A percentile compares a stretch with the other conserved stretches of the same genome.
phyloP scores from a whole-genome alignment of 208 protist species.

The Wallacemonas collosoma region DNA sequence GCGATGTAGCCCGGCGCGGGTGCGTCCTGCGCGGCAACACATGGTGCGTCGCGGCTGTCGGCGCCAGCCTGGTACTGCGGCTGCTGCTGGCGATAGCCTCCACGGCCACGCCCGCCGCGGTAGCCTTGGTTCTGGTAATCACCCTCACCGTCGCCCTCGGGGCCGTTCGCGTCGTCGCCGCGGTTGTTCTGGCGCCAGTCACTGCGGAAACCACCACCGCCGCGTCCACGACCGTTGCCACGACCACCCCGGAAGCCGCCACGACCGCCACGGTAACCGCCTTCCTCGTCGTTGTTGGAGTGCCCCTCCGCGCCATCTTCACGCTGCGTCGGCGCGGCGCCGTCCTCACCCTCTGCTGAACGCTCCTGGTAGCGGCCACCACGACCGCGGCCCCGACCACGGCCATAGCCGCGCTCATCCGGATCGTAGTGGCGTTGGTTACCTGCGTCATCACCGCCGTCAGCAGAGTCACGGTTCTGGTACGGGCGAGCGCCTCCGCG shows the following conservation, averaged over 20 bases:
- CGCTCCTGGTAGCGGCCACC: slow-evolving; percentile 1
- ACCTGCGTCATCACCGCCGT: slow-evolving; percentile 19
- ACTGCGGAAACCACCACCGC: slow-evolving; percentile 24
- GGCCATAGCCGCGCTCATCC: background rate
- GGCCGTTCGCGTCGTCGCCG: slow-evolving; percentile 25
- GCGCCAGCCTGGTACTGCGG: background rate
- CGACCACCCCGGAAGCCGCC: slow-evolving; percentile 24
- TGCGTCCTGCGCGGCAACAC: background rate
- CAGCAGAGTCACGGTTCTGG: slow-evolving; percentile 25
- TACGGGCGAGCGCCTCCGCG: slow-evolving; percentile 25
- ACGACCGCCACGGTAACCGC: slow-evolving; percentile 29
- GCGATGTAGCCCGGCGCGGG: background rate
- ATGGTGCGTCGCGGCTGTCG: background rate
- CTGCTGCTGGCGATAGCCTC: slow-evolving; percentile 18
- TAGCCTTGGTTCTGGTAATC: slow-evolving; percentile 11
- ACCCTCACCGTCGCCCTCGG: slow-evolving; percentile 14
- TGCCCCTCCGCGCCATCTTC: slow-evolving; percentile 20
- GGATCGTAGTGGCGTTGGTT: slow-evolving; percentile 19
- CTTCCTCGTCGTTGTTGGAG: slow-evolving; percentile 24
- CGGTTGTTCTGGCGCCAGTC: slow-evolving; percentile 31
- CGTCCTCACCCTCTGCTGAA: background rate
- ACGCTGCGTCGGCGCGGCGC: background rate
- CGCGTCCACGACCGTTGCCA: slow-evolving; percentile 13
- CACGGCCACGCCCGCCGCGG: slow-evolving; percentile 19
- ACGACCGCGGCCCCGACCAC: slow-evolving; percentile 5